Base-by-base conservation (phyloP, 2,329 filamentous ascomycete species). In the Fusarium napiforme region DNA sequence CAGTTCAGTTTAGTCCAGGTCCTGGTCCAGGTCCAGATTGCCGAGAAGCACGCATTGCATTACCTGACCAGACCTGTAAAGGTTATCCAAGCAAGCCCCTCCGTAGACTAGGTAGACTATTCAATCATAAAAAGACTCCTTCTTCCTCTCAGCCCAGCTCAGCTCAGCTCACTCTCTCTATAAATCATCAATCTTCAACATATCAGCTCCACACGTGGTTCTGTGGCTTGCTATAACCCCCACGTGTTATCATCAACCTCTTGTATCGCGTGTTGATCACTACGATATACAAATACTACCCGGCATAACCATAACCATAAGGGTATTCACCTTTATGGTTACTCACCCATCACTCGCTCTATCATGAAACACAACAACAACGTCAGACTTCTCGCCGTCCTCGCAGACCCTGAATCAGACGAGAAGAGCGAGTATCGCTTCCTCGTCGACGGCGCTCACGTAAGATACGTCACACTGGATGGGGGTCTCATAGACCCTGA, bases 401-500 rank as follows among this genome's bases (percentile, higher is more conserved):
- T 78, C 26, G 72, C 73, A n/a, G 79, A 81, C 57, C 37, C 67
- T 9, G 73, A 79, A n/a, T 73, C 75, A 12, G 66, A 63, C 26
- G 71, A 70, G 43, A 76, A 75, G 47, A 81, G 81, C 75, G 78
- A 84, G 53, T 83, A 82, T 60, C 81, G 83, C 50, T 77, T 84
- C 56, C 78, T 84, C 4, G 78, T 84, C 37, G 77, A 82, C 65
- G 73, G 71, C 30, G 78, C 77, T 28, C 64, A 79, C 59, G 76
- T 85, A 76, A 85, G 84, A 75, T 85, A 85, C 67, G 73, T 85
- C 37, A 82, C 79, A 18, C 77, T 85, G 34, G 81, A 82, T 14
- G 68, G 79, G 16, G 80, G 81, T 56, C 60, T 81, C 7, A 79
- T 81, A 52, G 75, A 78, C 34, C 62, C 61, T 23, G 78, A 81